Base-by-base conservation (phyloP, 2,329 filamentous ascomycete species). In the Monosporascus sp. region DNA sequence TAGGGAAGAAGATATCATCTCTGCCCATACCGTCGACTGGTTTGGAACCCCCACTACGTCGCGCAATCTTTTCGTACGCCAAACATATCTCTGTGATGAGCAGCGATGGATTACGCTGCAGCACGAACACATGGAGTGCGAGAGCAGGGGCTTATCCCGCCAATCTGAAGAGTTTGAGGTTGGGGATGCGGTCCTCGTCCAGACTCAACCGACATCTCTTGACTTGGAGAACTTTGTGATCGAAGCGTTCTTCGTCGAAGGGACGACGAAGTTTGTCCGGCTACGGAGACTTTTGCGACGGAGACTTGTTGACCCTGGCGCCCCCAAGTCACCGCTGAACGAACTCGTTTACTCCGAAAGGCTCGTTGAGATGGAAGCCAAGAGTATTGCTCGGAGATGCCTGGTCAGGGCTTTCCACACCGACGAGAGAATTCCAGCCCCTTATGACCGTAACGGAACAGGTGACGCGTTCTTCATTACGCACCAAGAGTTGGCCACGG, bases 391-490 rank as follows among this genome's bases (percentile, higher is more conserved):
- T 1, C 74, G 81, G 3, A 74, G 68, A 15, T 93, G 88, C 56
- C 66, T 81, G 1, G 70, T 93, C 1, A 76, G 84, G 0, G 78
- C 78, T 55, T 86, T 85, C 55, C 63, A 55, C 0, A 58, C 65
- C 1, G 61, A 62, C 0, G 71, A 80, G 9, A 53, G 62, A 0
- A 75, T 92, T 3, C 78, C 81, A 0, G 69, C 75, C 0, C 88
- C 88, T 0, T 94, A 91, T 65, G 73, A 84, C 58, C 75, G 82
- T 1, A 72, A 79, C 20, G 89, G 89, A 0, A 79, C 78, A 0
- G 87, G 85, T 0, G 82, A 88, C 55, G 78, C 79, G 17, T 93
- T 87, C 64, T 88, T 77, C 55, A 77, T 91, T 9, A 81, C 78
- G 0, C 73, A 77, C 48, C 58, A 65, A 37, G 64, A 74, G 26